Evolutionary conservation across 371 early-diverging fungal species (phyloP), one percentile per base, ranked within the genome.

Genomic region (Actinomortierella ambigua): DNA sequence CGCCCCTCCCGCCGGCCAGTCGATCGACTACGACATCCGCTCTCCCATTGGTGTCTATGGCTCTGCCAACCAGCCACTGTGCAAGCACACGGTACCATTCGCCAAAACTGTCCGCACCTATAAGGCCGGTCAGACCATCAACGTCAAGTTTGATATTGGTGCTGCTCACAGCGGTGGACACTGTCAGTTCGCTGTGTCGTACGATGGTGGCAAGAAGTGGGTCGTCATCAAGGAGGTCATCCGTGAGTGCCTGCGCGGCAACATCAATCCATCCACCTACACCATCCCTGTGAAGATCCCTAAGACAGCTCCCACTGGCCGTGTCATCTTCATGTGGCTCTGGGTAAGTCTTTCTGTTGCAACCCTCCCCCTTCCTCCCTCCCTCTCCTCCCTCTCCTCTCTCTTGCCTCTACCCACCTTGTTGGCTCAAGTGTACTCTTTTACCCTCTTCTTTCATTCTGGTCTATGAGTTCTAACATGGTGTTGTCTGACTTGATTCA

Each of bases 121-220:
- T 68, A 70, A 61, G 0, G 83, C 85, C 6, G 87, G 87, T 4
- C 23, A 58, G 0, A 65, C 75, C 0, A 64, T 86, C 40, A 59
- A 61, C 9, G 78, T 82, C 44, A 47, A 75, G 23, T 81, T 82
- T 40, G 52, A 44, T 0, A 55, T 65, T 34, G 61, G 65, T 5
- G 69, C 70, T 20, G 4, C 60, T 0, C 83, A 82, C 54, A 69
- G 76, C 39, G 88, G 88, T 46, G 88, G 89, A 28, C 85, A 85
- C 61, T 88, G 89, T 55, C 85, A 87, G 61, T 87, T 87, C 65
- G 76, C 88, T 1, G 50, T 90, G 5, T 84, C 86, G 0, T 84
- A 82, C 42, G 86, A 90, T 61, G 75, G 70, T 27, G 87, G 80
- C n/a, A 65, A 75, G 20, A 80, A 65, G 6, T 88, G 78, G 57